These are phyloP conservation scores for Yamadazyma blattariae DNA, from an alignment of 1,139 yeast genomes.

Conservation along the genomic window DNA sequence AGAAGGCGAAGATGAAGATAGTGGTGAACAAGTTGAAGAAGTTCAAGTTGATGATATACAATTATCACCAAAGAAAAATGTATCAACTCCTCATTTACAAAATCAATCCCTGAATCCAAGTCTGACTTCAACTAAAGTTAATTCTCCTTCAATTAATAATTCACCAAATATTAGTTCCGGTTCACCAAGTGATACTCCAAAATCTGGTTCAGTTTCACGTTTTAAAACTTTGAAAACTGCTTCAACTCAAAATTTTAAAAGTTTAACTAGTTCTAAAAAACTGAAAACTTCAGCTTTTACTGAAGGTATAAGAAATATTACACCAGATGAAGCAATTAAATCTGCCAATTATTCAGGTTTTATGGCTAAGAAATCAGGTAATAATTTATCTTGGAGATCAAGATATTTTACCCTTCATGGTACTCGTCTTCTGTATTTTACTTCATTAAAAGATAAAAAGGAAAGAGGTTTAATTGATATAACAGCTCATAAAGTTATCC, in stretches of 20 bases:
- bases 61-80: constrained; percentile 34
- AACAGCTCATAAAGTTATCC: constrained; percentile 88
- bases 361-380: constrained; percentile 88
- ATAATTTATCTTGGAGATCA: constrained; percentile 86
- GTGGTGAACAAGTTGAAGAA: background rate
- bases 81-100: too few relatives aligned
- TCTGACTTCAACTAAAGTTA: constrained; percentile 10
- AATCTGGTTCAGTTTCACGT: constrained; percentile 21
- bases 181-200: constrained; percentile 6
- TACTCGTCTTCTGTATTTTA: constrained; percentile 85
- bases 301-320: constrained; percentile 79
- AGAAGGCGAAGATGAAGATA: background rate
- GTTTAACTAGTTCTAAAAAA: constrained; percentile 42
- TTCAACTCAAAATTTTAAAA: constrained; percentile 44
- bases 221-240: constrained; percentile 43
- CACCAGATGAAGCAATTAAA: constrained; percentile 77
- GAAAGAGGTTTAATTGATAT: constrained; percentile 95
- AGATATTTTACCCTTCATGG: constrained; percentile 90
- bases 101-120: too few relatives aligned
- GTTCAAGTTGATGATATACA: constrained; percentile 32
- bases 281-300: constrained; percentile 87
- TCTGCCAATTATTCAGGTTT: constrained; percentile 84
- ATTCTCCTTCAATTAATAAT: background rate
- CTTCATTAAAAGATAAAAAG: constrained; percentile 71
- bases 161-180: constrained; percentile 4